These are phyloP conservation scores for Trametes cubensis DNA, from an alignment of 768 basidiomycete species.

Conservation along the genomic window DNA sequence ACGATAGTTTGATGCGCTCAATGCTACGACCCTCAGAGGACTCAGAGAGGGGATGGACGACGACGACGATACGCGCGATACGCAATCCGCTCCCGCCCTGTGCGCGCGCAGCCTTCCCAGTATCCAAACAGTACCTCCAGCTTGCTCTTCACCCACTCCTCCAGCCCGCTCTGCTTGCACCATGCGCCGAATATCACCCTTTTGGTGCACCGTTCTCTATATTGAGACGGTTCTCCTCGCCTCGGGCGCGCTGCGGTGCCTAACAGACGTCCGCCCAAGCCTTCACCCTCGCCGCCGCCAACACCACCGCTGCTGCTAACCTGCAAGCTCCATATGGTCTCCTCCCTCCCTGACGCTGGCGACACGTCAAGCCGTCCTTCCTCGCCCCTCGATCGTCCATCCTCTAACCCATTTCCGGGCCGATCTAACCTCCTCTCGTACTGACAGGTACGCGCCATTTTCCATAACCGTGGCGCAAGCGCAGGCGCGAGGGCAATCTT, in stretches of 20 bases:
- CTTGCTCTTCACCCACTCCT: background rate
- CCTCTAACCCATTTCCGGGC: too few relatives aligned
- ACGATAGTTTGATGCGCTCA: background rate
- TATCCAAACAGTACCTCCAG: background rate
- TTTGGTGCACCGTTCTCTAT: too few relatives aligned
- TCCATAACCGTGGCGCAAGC: too few relatives aligned
- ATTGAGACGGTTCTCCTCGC: conserved; percentile 8
- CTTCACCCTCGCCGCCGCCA: background rate
- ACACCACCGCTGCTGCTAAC: background rate
- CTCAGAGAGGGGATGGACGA: background rate
- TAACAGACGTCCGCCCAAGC: background rate
- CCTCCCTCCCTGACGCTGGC: too few relatives aligned
- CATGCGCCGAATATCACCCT: background rate
- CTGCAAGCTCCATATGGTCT: background rate
- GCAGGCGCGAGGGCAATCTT: too few relatives aligned
- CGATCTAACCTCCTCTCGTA: too few relatives aligned
- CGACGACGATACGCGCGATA: background rate
- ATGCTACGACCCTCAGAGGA: too few relatives aligned
- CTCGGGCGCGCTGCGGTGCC: conserved; percentile 18
- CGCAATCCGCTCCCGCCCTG: conserved; percentile 6
- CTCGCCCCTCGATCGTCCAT: too few relatives aligned
- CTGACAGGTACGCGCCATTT: too few relatives aligned
- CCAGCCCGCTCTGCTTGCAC: background rate
- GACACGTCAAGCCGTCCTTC: too few relatives aligned
- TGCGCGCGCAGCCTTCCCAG: conserved; percentile 2